These are phyloP conservation scores for Erysimum pusillum DNA, from an alignment of 441 rosid genomes.

Conservation along the genomic window DNA sequence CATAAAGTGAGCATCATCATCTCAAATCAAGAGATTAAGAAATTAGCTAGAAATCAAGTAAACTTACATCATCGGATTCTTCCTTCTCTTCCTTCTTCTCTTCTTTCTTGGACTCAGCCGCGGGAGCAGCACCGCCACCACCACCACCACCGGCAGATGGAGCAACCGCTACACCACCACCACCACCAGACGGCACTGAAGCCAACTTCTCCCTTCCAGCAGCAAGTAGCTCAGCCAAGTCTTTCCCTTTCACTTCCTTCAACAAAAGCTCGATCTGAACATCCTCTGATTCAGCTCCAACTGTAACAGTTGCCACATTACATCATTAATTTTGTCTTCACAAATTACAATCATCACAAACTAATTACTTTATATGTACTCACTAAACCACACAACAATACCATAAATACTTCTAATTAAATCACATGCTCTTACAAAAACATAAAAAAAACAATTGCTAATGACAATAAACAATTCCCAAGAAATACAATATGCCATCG, in stretches of 20 bases:
- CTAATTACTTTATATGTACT: neutral
- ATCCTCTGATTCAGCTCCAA: slow-evolving; percentile 79
- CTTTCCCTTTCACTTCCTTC: slow-evolving; percentile 74
- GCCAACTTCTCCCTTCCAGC: slow-evolving; percentile 93
- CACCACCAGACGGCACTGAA: slow-evolving; percentile 77
- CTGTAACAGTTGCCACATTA: slow-evolving; percentile 47
- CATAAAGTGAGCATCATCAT: neutral
- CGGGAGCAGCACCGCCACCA: slow-evolving; percentile 62
- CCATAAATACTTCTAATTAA: too few relatives aligned
- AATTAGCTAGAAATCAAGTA: too few relatives aligned
- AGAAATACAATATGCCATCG: too few relatives aligned
- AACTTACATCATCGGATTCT: slow-evolving; percentile 90
- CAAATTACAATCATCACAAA: neutral
- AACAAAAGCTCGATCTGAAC: slow-evolving; percentile 70
- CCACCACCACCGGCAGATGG: slow-evolving; percentile 55
- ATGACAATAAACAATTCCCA: too few relatives aligned
- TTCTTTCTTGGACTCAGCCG: slow-evolving; percentile 86
- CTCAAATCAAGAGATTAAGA: neutral
- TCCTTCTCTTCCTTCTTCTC: slow-evolving; percentile 89
- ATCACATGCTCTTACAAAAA: too few relatives aligned
- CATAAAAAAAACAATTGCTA: too few relatives aligned
- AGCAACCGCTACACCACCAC: slow-evolving; percentile 62
- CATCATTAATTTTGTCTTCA: neutral
- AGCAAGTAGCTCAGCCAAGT: slow-evolving; percentile 81
- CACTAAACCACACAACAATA: too few relatives aligned